phyloP scores from a whole-genome alignment of 371 early-diverging fungal species.

The Scutellospora calospora region DNA sequence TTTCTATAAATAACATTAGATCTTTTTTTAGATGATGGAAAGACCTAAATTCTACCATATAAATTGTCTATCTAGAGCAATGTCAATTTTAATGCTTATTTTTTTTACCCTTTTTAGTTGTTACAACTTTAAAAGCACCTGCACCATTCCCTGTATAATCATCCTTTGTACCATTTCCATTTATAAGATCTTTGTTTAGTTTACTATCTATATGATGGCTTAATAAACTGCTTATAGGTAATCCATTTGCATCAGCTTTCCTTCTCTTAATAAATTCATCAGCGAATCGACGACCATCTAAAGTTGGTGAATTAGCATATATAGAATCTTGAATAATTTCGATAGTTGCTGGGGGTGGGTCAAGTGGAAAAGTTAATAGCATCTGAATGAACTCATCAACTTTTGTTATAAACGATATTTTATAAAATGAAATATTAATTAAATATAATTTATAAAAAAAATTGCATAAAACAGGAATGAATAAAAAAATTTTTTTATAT shows the following conservation, averaged over 20 bases:
- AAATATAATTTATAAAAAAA: neutral
- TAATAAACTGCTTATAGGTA: slow-evolving; percentile 32
- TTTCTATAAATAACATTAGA: neutral
- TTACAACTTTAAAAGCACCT: slow-evolving; percentile 41
- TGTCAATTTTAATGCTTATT: neutral
- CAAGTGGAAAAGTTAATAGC: slow-evolving; percentile 79
- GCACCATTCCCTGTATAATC: slow-evolving; percentile 29
- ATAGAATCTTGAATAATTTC: slow-evolving; percentile 86
- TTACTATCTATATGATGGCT: slow-evolving; percentile 29
- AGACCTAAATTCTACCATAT: too few relatives aligned
- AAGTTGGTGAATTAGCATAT: slow-evolving; percentile 76
- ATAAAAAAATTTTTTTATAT: neutral
- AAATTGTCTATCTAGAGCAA: too few relatives aligned
- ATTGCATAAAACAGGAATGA: neutral
- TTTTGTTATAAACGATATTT: slow-evolving; percentile 14
- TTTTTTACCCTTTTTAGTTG: slow-evolving; percentile 42
- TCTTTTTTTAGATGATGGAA: neutral
- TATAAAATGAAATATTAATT: neutral
- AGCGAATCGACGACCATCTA: slow-evolving; percentile 83
- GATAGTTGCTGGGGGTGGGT: slow-evolving; percentile 67
- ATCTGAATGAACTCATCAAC: slow-evolving; percentile 80
- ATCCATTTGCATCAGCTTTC: slow-evolving; percentile 72
- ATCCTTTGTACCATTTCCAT: slow-evolving; percentile 15
- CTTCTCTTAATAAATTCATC: slow-evolving; percentile 83
- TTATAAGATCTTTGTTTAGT: slow-evolving; percentile 19